These are phyloP conservation scores for Neofusicoccum laricinum DNA, from an alignment of 2,329 filamentous ascomycete genomes.

Conservation along the genomic window DNA sequence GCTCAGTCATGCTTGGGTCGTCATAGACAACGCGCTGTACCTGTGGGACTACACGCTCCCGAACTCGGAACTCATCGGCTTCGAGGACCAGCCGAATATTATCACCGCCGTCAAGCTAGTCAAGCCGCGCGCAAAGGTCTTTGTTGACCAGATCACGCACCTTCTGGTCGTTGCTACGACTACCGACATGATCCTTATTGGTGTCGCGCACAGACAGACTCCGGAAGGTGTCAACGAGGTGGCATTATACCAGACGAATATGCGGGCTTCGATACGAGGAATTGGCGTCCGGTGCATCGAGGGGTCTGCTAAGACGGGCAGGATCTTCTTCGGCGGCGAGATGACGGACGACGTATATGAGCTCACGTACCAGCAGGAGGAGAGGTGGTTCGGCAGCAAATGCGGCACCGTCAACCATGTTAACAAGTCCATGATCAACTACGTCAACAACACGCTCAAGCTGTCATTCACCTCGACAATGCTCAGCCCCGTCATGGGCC, in stretches of 20 bases:
- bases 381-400: conserved; percentile 90
- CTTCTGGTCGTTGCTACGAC: conserved; percentile 86
- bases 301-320: conserved; percentile 72
- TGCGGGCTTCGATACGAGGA: conserved; percentile 74
- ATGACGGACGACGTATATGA: conserved; percentile 87
- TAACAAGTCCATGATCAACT: conserved; percentile 56
- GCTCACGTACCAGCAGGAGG: conserved; percentile 93
- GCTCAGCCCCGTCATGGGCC: conserved; percentile 35
- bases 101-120: conserved; percentile 91
- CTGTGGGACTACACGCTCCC: conserved; percentile 96
- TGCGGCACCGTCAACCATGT: conserved; percentile 87
- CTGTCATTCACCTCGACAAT: conserved; percentile 60
- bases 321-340: conserved; percentile 87
- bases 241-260: conserved; percentile 81
- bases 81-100: conserved; percentile 81
- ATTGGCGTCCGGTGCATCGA: conserved; percentile 75
- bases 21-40: conserved; percentile 93
- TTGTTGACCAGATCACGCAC: conserved; percentile 80
- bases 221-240: conserved; percentile 68
- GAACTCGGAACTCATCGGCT: conserved; percentile 88
- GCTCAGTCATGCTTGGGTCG: conserved; percentile 91
- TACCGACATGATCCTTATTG: conserved; percentile 81
- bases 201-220: conserved; percentile 66
- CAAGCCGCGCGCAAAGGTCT: conserved; percentile 80
- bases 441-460: conserved; percentile 15